These are phyloP conservation scores for Raddia distichophylla DNA, from an alignment of 176 grass and related monocot genomes.

Conservation along the genomic window DNA sequence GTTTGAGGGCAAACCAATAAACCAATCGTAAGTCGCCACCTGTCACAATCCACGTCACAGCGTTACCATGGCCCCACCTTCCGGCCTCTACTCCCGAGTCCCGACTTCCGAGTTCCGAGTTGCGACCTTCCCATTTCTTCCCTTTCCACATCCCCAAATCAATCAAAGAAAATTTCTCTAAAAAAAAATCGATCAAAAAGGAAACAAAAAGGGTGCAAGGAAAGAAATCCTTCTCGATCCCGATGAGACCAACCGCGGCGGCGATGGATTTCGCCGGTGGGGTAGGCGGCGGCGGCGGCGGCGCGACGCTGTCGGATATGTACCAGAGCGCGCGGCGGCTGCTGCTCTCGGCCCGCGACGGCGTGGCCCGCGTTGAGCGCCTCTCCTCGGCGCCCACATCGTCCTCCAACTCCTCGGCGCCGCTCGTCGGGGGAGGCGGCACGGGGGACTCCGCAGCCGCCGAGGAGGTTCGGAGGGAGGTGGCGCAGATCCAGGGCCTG, in stretches of 20 bases:
- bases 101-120: too few relatives aligned
- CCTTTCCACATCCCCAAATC: neutral
- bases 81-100: neutral
- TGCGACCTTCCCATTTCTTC: neutral
- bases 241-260: constrained; percentile 5
- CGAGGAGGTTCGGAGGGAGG: constrained; percentile 57
- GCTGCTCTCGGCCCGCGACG: constrained; percentile 68
- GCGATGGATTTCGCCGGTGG: constrained; percentile 63
- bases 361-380: constrained; percentile 71
- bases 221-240: constrained; percentile 9
- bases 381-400: constrained; percentile 65
- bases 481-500: constrained; percentile 88
- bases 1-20: constrained; percentile 29
- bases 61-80: neutral
- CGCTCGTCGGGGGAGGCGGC: constrained; percentile 41
- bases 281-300: constrained; percentile 43
- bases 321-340: constrained; percentile 81
- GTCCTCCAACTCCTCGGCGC: constrained; percentile 57
- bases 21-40: neutral
- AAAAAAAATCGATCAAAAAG: neutral
- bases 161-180: neutral
- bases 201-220: neutral
- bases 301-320: constrained; percentile 87
- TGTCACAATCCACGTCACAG: constrained; percentile 15
- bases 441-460: constrained; percentile 47